Base-by-base conservation (phyloP, 176 grass and related monocot species). In the Hyparrhenia diplandra region DNA sequence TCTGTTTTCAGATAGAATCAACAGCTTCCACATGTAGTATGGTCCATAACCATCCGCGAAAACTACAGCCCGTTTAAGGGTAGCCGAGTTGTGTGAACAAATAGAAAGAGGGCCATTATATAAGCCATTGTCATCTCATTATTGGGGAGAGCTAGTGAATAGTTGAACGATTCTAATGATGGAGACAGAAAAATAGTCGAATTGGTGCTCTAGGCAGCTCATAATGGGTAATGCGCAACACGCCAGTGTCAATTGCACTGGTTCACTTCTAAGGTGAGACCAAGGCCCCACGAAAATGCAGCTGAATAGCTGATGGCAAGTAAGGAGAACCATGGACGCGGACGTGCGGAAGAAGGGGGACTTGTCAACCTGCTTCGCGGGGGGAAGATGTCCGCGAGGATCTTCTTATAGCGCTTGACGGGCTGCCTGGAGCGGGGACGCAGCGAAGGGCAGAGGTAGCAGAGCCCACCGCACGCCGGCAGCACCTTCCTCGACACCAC, bases 371-470 rank as follows among this genome's bases (percentile, higher is more conserved):
- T 88, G 92, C 3, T 65, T 81, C 8, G 80, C 71, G 63, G 89
- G n/a, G n/a, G 92, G 83, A 94, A 94, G 46, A 94, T 91, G 5
- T 89, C 81, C n/a, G 87, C 76, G 70, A 94, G 78, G 83, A 94
- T 90, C 81, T 91, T 94, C 84, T 94, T 94, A 81, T 94, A 94
- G 34, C 89, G 81, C 84, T 94, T 91, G 54, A 94, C 78, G 28
- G 84, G 89, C 72, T 91, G 87, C 69, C 84, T 85, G 35, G 92
- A 94, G 40, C 87, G 69, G 41, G 89, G 23, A 34, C 89, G 73
- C 55, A 87, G 55, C 14, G 77, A 49, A 7, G 89, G 92, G 80
- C 80, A 94, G 61, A 89, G 64, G 65, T 86, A 94, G 85, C 86
- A 94, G 27, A 94, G 85, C 20, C 83, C 76, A 1, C 86, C 89